Percentiles rank a stretch among this genome's conserved stretches.
Conservation (phyloP, 2,329 filamentous ascomycete species). For the Colletotrichum filicis region DNA sequence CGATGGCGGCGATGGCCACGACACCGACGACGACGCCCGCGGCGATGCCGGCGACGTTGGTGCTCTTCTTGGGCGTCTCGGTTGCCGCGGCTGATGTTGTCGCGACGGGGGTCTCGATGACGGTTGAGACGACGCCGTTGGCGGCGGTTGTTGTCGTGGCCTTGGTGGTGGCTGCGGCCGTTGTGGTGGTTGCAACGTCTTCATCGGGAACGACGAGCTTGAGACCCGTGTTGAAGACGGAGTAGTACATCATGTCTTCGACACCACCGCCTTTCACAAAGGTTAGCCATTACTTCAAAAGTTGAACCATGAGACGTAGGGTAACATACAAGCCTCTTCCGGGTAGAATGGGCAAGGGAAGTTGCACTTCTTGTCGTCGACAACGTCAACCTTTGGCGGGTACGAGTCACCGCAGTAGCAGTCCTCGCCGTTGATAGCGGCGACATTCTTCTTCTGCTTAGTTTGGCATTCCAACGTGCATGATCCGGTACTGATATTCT, state of each 20-base stretch:
- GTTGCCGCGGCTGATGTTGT: conserved; percentile 32
- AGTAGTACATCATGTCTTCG: conserved; percentile 45
- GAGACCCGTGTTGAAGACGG: conserved; percentile 63
- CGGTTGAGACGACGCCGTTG: conserved; percentile 4
- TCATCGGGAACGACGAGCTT: conserved; percentile 51
- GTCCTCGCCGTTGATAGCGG: conserved; percentile 69
- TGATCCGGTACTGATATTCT: conserved; percentile 48
- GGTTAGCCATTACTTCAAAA: conserved; percentile 8
- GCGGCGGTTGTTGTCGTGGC: conserved; percentile 37
- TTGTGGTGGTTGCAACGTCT: conserved; percentile 42
- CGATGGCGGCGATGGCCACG: conserved; percentile 72
- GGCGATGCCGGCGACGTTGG: conserved; percentile 86
- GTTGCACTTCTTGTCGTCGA: conserved; percentile 70
- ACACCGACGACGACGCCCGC: conserved; percentile 90
- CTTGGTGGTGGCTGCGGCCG: conserved; percentile 36
- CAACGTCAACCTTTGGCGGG: conserved; percentile 66
- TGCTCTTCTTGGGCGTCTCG: conserved; percentile 43
- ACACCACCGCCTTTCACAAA: conserved; percentile 48
- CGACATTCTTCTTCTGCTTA: conserved; percentile 60
- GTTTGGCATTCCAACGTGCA: conserved; percentile 47
- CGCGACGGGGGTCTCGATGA: conserved; percentile 18
- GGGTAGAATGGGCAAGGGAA: conserved; percentile 73
- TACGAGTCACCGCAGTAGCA: conserved; percentile 81
- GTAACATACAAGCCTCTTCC: conserved; percentile 71
- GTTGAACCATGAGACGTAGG: background rate